Percentiles rank a stretch among this genome's conserved stretches.
phyloP scores from a whole-genome alignment of 345 rosid genomes.

The Hibiscus tridactylites region DNA sequence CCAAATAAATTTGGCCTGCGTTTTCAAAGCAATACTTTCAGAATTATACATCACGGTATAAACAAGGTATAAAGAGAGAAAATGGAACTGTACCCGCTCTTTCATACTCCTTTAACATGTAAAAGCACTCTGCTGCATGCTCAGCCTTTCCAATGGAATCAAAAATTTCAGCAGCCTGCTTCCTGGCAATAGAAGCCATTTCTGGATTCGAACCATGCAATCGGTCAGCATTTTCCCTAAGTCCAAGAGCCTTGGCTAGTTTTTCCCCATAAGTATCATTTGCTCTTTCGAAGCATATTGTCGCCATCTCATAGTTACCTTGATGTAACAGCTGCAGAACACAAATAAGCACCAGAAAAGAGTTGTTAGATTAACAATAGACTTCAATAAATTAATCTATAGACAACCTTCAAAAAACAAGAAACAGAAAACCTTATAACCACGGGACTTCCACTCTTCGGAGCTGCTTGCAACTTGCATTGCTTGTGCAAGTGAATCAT shows the following conservation, averaged over 20 bases:
- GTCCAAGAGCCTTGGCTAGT: slow-evolving; percentile 37
- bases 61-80: neutral
- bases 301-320: slow-evolving; percentile 38
- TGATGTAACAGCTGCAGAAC: slow-evolving; percentile 33
- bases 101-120: slow-evolving; percentile 29
- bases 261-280: slow-evolving; percentile 30
- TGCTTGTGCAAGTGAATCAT: slow-evolving; percentile 28
- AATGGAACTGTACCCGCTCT: slow-evolving; percentile 23
- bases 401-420: neutral
- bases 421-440: slow-evolving; percentile 27
- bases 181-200: slow-evolving; percentile 22
- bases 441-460: slow-evolving; percentile 42
- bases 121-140: slow-evolving; percentile 40
- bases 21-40: neutral
- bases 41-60: neutral
- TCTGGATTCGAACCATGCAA: slow-evolving; percentile 26
- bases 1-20: slow-evolving; percentile 34
- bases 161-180: slow-evolving; percentile 44
- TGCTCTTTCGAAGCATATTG: slow-evolving; percentile 43
- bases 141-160: slow-evolving; percentile 38
- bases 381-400: neutral
- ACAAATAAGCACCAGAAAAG: neutral
- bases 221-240: slow-evolving; percentile 31
- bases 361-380: neutral
- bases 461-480: slow-evolving; percentile 40